Evolutionary conservation across 331 rosid species (phyloP).

Genomic region (Rosa hybrid): DNA sequence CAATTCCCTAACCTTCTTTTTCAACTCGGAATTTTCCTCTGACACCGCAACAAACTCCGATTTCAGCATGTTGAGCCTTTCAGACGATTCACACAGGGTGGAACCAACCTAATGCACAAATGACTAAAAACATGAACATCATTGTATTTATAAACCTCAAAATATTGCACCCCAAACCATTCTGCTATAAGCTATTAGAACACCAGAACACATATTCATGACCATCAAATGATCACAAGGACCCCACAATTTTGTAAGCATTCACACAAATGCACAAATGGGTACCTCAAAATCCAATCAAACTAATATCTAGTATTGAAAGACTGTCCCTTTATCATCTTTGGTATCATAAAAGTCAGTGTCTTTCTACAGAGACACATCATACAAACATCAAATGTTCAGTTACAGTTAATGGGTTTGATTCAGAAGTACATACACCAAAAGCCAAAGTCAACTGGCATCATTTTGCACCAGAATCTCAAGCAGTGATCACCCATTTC

Average conservation of each 20-base stretch:
- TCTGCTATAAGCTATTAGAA: background rate
- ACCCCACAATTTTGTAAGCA: background rate
- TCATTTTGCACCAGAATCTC: slow-evolving; percentile 1
- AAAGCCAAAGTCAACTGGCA: slow-evolving; percentile 6
- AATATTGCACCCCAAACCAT: background rate
- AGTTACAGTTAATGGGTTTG: background rate
- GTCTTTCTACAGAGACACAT: background rate
- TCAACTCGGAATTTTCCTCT: slow-evolving; percentile 57
- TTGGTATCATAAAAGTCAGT: background rate
- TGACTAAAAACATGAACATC: slow-evolving; percentile 12
- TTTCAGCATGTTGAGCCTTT: slow-evolving; percentile 62
- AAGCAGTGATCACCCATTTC: background rate
- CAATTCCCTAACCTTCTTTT: slow-evolving; percentile 57
- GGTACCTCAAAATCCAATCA: background rate
- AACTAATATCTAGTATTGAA: background rate
- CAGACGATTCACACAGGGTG: slow-evolving; percentile 64
- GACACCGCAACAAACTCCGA: slow-evolving; percentile 54
- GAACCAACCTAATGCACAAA: slow-evolving; percentile 44
- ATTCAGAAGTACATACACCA: slow-evolving; percentile 18
- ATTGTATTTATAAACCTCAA: background rate
- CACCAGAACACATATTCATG: background rate
- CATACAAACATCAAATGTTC: background rate
- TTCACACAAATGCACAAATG: background rate
- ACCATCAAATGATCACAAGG: background rate
- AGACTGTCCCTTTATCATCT: background rate